phyloP scores from a whole-genome alignment of 345 rosid species.

The Streptanthus diversifolius region DNA sequence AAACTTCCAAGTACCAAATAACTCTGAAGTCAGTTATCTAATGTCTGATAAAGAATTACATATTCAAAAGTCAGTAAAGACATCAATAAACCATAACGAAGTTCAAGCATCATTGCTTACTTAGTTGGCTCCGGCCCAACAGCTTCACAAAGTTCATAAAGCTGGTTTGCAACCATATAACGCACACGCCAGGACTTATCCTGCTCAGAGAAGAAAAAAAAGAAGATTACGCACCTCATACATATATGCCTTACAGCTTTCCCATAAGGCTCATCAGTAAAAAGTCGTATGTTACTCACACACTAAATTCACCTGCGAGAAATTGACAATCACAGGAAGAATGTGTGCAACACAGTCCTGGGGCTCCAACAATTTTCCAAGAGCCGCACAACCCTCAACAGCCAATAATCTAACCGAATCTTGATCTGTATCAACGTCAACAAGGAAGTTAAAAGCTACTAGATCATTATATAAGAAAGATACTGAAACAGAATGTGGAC shows the following conservation, averaged over 20 bases:
- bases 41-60: not conserved
- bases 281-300: not conserved
- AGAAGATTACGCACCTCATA: not conserved
- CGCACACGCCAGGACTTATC: conserved; percentile 90
- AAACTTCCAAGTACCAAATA: not conserved
- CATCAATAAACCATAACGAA: not conserved
- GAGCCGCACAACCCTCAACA: conserved; percentile 95
- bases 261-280: not conserved
- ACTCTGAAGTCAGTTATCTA: not conserved
- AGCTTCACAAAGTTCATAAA: conserved; percentile 79
- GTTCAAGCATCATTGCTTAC: conserved; percentile 33
- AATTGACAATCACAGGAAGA: conserved; percentile 86
- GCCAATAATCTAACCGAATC: conserved; percentile 95
- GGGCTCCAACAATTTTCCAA: conserved; percentile 90
- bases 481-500: not conserved
- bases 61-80: not conserved
- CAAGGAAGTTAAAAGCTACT: not conserved
- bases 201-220: conserved; percentile 30
- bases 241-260: not conserved
- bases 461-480: not conserved
- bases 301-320: conserved; percentile 63
- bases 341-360: conserved; percentile 85
- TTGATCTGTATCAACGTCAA: conserved; percentile 54
- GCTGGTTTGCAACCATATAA: conserved; percentile 83
- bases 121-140: conserved; percentile 79